Conservation (phyloP, 208 protist genomes). For the Perkinsela sp. region DNA sequence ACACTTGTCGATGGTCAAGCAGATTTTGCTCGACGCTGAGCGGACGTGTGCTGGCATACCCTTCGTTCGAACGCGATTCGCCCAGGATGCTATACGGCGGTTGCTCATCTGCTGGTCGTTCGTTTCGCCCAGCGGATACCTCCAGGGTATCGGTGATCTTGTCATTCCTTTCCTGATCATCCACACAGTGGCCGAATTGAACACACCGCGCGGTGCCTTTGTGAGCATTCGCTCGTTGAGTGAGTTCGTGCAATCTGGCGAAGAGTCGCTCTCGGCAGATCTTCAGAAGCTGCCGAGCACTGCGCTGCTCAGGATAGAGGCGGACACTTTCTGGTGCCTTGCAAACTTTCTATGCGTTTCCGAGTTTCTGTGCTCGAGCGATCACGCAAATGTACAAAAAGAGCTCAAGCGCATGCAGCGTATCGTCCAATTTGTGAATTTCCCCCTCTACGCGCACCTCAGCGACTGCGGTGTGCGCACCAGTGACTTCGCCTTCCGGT, state of each 20-base stretch:
- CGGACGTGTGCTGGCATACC: background rate
- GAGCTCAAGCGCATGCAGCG: conserved; percentile 7
- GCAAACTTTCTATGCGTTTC: conserved; percentile 11
- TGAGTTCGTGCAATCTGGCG: background rate
- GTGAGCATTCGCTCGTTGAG: background rate
- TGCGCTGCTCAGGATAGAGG: conserved; percentile 11
- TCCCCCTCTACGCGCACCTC: conserved; percentile 6
- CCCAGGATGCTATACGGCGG: conserved; percentile 10
- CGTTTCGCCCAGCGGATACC: conserved; percentile 19
- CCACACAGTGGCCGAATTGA: conserved; percentile 7
- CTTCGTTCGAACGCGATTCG: background rate
- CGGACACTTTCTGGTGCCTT: conserved; percentile 31
- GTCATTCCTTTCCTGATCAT: conserved; percentile 23
- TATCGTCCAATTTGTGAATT: conserved; percentile 7
- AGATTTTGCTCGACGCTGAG: background rate
- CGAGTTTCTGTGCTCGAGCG: conserved; percentile 3
- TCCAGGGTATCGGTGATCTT: conserved; percentile 39
- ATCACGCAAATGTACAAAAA: conserved; percentile 15
- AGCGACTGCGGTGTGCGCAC: conserved; percentile 6
- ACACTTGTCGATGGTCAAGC: background rate
- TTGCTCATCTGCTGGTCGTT: conserved; percentile 8
- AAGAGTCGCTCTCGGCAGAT: background rate
- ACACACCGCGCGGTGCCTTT: background rate
- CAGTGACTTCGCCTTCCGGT: conserved; percentile 15
- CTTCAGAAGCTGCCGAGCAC: background rate